phyloP scores from a whole-genome alignment of 805 yeast genomes.

The Candida manassasensis region DNA sequence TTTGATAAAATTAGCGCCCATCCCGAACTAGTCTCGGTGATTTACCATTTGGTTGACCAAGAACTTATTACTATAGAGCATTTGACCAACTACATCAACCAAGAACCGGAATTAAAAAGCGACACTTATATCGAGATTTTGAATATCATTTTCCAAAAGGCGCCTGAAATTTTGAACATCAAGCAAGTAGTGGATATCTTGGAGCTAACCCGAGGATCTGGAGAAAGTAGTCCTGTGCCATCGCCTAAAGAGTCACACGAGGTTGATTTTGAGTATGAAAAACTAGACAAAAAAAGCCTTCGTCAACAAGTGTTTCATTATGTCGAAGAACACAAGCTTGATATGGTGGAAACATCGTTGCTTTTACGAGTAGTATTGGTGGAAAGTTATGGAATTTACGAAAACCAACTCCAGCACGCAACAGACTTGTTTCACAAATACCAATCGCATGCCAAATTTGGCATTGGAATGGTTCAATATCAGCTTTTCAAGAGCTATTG shows the following conservation, averaged over 20 bases:
- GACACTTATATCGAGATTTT: background rate
- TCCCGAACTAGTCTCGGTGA: background rate
- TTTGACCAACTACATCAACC: background rate
- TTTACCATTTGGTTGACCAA: background rate
- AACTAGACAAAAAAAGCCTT: background rate
- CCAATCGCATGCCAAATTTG: slow-evolving; percentile 33
- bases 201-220: background rate
- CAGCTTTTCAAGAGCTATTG: slow-evolving; percentile 38
- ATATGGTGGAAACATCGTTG: slow-evolving; percentile 24
- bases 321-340: slow-evolving; percentile 20
- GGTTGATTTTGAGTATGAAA: background rate
- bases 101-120: slow-evolving; percentile 3
- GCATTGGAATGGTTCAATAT: slow-evolving; percentile 38
- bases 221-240: background rate
- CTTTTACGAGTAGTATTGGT: slow-evolving; percentile 28
- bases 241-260: slow-evolving; percentile 3
- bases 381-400: slow-evolving; percentile 28
- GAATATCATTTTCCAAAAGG: background rate
- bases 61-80: background rate
- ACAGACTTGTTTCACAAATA: slow-evolving; percentile 37
- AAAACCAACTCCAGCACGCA: slow-evolving; percentile 23
- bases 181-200: slow-evolving; percentile 5
- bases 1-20: background rate
- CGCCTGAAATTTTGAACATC: slow-evolving; percentile 3
- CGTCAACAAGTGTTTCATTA: slow-evolving; percentile 12